Base-by-base conservation (phyloP, 2,329 filamentous ascomycete genomes). In the Aspergillus sp. region DNA sequence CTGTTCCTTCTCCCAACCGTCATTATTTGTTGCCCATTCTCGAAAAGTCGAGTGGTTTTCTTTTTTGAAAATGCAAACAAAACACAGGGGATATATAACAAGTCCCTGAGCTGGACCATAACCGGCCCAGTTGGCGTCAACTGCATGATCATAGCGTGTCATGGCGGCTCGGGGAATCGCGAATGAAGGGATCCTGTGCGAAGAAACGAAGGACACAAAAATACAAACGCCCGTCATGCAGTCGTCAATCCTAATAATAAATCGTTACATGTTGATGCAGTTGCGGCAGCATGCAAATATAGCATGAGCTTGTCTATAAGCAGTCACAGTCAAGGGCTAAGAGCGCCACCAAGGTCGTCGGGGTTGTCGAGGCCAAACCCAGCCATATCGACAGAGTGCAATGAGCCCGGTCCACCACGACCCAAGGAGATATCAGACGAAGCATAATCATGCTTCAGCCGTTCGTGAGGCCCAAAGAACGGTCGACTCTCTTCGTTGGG, bases 341-440 rank as follows among this genome's bases (percentile, higher is more conserved):
- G 66, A 41, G 68, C 73, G 43, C 62, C 66, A 54, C 66, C 66
- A 27, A 76, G 60, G 60, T 77, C 73, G 50, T 75, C 73, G 9
- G 69, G 67, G 21, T 57, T 67, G 63, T 78, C 75, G 33, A 76
- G 70, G 27, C 75, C 74, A 53, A 78, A 78, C 14, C 73, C 75
- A 56, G 75, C 75, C 75, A 78, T 78, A 54, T 78, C 75, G 59
- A 77, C 75, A 11, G 75, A 77, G 60, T 78, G 75, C 52, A 78
- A 63, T 6, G 75, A 78, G 5, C 75, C 75, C 4, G 75, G 75
- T 1, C 75, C 75, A 2, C 75, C 75, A 44, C 74, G 73, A 33
- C 74, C 75, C 17, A 77, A 60, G 27, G 76, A 77, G 50, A 78
- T 75, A 55, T 77, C 75, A 21, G 75, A 77, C 11, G 75, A 76